Percentiles rank a stretch among this genome's conserved stretches.
Evolutionary conservation across 768 basidiomycete species (phyloP).

Genomic region (Erythrobasidium yunnanense): DNA sequence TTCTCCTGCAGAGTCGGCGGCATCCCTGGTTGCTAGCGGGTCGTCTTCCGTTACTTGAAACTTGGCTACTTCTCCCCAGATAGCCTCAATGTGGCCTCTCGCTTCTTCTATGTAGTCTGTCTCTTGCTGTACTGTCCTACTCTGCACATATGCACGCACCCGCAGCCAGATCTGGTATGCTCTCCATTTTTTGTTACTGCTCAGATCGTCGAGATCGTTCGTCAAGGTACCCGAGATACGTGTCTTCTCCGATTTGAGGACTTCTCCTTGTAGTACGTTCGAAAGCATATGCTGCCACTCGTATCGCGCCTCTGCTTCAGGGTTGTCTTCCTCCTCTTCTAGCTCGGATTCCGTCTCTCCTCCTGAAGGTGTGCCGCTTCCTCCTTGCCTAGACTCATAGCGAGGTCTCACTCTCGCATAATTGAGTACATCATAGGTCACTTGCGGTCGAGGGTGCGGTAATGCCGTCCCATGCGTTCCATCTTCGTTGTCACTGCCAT

Average conservation of each 20-base stretch:
- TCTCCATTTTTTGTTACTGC: constrained; percentile 42
- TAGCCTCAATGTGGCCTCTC: constrained; percentile 65
- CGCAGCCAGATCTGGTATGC: constrained; percentile 70
- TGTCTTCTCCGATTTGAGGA: constrained; percentile 86
- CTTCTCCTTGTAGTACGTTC: constrained; percentile 85
- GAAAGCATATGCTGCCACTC: constrained; percentile 95
- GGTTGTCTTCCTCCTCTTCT: constrained; percentile 48
- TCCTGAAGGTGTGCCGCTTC: not conserved
- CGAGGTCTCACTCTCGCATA: no score
- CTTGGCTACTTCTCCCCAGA: constrained; percentile 68
- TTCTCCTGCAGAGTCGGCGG: no score
- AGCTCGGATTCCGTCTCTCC: constrained; percentile 41
- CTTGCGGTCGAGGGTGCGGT: not conserved
- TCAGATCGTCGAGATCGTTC: constrained; percentile 46
- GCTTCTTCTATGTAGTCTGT: constrained; percentile 68
- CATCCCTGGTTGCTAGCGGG: not conserved
- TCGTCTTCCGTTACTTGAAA: constrained; percentile 52
- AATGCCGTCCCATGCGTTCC: not conserved
- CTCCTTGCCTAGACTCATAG: no score
- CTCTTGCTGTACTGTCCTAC: constrained; percentile 70
- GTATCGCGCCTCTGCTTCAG: constrained; percentile 60
- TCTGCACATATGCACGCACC: constrained; percentile 73
- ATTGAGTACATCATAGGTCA: constrained; percentile 21
- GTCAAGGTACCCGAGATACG: constrained; percentile 73
- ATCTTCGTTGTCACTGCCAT: not conserved